Evolutionary conservation across 169 alveolate species (phyloP).

Genomic region (Plasmodium fragile): DNA sequence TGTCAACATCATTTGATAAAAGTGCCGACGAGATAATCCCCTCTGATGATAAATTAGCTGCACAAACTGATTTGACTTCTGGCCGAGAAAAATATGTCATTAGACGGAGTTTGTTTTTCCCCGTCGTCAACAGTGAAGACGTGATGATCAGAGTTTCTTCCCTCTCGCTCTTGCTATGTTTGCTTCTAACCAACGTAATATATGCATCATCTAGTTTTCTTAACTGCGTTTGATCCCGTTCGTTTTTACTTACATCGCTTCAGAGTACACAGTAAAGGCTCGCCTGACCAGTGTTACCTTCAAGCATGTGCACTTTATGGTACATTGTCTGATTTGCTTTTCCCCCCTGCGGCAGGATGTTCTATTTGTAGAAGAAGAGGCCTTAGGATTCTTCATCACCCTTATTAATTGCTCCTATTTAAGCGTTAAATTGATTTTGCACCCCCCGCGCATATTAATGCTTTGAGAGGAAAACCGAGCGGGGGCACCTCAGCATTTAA

Average conservation of each 20-base stretch:
- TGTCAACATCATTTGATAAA: conserved; percentile 66
- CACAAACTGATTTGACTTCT: neutral
- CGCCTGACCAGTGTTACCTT: neutral
- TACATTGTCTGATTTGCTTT: neutral
- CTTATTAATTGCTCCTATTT: conserved; percentile 64
- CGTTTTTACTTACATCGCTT: neutral
- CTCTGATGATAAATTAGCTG: conserved; percentile 2
- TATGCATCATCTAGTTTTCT: neutral
- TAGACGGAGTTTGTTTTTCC: conserved; percentile 42
- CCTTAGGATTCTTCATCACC: conserved; percentile 35
- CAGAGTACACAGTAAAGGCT: neutral
- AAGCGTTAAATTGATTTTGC: conserved; percentile 25
- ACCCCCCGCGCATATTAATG: neutral
- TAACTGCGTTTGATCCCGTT: neutral
- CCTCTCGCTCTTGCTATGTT: conserved; percentile 43
- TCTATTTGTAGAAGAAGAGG: conserved; percentile 46
- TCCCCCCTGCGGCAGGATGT: conserved; percentile 21
- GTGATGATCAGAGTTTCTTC: conserved; percentile 40
- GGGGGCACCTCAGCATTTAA: neutral
- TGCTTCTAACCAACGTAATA: conserved; percentile 67
- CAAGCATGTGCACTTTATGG: neutral
- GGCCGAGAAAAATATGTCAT: conserved; percentile 41
- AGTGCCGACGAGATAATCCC: conserved; percentile 46
- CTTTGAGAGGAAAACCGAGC: neutral
- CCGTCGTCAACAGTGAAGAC: conserved; percentile 25